Evolutionary conservation across 2,329 filamentous ascomycete species (phyloP).

Genomic region (Harringtonia aguacate): DNA sequence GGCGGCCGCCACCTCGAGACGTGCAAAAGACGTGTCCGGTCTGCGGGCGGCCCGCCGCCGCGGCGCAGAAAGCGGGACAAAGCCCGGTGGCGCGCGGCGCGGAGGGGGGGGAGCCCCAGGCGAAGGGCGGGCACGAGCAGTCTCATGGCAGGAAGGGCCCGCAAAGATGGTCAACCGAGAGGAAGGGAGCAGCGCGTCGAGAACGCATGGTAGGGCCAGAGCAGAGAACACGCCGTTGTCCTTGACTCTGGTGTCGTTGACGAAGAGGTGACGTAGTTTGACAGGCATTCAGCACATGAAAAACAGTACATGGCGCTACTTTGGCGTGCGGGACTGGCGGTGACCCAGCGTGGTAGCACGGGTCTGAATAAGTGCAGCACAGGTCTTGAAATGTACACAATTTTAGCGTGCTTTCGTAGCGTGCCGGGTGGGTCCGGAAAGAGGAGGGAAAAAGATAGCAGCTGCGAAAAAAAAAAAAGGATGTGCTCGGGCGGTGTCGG

Average conservation of each 20-base stretch:
- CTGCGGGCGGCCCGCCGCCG: not conserved
- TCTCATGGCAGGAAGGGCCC: conserved; percentile 3
- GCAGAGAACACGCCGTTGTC: not conserved
- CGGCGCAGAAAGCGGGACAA: not conserved
- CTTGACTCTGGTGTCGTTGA: not conserved
- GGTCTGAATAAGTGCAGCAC: not conserved
- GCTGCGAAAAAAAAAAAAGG: not conserved
- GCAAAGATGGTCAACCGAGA: not conserved
- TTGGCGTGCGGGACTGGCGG: not conserved
- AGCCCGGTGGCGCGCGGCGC: not conserved
- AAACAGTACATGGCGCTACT: too few relatives aligned
- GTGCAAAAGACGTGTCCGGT: too few relatives aligned
- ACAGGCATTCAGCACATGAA: too few relatives aligned
- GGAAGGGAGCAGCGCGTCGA: not conserved
- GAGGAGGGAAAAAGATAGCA: not conserved
- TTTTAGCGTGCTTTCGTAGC: not conserved
- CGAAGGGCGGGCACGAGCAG: not conserved
- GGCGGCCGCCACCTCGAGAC: too few relatives aligned
- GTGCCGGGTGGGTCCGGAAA: conserved; percentile 3
- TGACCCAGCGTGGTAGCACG: too few relatives aligned
- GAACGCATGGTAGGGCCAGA: not conserved
- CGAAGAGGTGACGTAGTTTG: not conserved
- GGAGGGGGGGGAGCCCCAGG: not conserved
- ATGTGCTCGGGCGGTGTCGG: conserved; percentile 5
- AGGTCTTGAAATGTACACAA: not conserved